These are phyloP conservation scores for Pelargonium nanum DNA, from an alignment of 345 rosid species.

Conservation along the genomic window DNA sequence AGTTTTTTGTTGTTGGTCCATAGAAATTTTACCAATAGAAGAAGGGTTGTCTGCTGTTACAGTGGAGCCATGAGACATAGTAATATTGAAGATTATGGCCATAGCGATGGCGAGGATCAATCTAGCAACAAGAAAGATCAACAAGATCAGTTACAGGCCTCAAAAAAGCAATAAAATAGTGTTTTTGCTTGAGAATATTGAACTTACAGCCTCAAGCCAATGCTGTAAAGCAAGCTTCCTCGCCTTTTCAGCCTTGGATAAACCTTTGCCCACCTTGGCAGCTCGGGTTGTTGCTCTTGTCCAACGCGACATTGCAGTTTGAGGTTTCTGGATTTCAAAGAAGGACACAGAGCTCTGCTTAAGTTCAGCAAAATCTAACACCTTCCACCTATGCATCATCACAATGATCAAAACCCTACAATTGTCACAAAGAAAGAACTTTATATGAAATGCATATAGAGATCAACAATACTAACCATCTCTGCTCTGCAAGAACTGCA, in stretches of 20 bases:
- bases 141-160: constrained; percentile 11
- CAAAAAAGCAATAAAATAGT: neutral
- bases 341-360: constrained; percentile 82
- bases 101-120: constrained; percentile 89
- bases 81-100: constrained; percentile 89
- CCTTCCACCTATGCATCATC: constrained; percentile 57
- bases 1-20: too few species aligned
- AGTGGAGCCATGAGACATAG: constrained; percentile 64
- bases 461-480: constrained; percentile 44
- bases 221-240: constrained; percentile 73
- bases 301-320: constrained; percentile 93
- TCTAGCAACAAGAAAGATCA: constrained; percentile 31
- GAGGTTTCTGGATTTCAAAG: constrained; percentile 82
- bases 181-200: neutral
- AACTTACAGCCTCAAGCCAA: constrained; percentile 98
- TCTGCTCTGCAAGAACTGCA: constrained; percentile 79
- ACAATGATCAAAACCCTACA: neutral
- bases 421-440: constrained; percentile 4
- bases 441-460: constrained; percentile 9
- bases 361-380: constrained; percentile 75
- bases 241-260: constrained; percentile 79
- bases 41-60: constrained; percentile 89
- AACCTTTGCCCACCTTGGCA: constrained; percentile 93
- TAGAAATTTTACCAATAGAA: constrained; percentile 68
- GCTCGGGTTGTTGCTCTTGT: constrained; percentile 90